Conservation (phyloP, 495 filamentous ascomycete species). For the Talaromyces wortmannii region DNA sequence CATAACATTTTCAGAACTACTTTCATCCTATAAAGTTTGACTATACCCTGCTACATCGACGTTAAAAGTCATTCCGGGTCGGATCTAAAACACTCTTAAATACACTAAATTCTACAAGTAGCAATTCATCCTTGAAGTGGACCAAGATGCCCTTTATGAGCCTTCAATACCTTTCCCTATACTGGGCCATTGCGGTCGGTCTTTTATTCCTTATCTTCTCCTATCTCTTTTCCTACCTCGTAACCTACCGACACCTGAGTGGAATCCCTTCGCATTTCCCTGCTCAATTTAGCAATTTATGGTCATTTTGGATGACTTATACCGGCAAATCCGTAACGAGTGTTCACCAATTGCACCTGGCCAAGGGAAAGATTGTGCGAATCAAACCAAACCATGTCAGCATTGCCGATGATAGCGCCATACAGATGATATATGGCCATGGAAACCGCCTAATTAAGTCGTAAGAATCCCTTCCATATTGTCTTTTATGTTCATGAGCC, state of each 20-base stretch:
- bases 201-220: conserved; percentile 11
- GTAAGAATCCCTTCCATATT: conserved; percentile 19
- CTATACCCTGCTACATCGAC: too few species aligned
- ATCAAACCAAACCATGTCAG: conserved; percentile 28
- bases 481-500: conserved; percentile 9
- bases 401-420: conserved; percentile 19
- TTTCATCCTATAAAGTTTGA: too few species aligned
- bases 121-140: too few species aligned
- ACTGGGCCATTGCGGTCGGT: neutral
- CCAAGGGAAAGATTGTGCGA: conserved; percentile 30
- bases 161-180: too few species aligned
- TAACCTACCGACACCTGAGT: conserved; percentile 6
- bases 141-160: too few species aligned
- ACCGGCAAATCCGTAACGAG: conserved; percentile 8
- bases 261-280: conserved; percentile 11
- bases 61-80: too few species aligned
- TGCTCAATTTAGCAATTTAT: conserved; percentile 17
- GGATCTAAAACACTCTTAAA: too few species aligned
- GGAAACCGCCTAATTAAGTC: conserved; percentile 61
- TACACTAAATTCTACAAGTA: too few species aligned
- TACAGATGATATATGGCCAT: conserved; percentile 31
- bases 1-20: too few species aligned
- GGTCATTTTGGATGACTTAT: conserved; percentile 11
- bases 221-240: conserved; percentile 15
- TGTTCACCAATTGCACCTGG: conserved; percentile 23